Base-by-base conservation (phyloP, 345 rosid genomes). In the Lepidium didymum region DNA sequence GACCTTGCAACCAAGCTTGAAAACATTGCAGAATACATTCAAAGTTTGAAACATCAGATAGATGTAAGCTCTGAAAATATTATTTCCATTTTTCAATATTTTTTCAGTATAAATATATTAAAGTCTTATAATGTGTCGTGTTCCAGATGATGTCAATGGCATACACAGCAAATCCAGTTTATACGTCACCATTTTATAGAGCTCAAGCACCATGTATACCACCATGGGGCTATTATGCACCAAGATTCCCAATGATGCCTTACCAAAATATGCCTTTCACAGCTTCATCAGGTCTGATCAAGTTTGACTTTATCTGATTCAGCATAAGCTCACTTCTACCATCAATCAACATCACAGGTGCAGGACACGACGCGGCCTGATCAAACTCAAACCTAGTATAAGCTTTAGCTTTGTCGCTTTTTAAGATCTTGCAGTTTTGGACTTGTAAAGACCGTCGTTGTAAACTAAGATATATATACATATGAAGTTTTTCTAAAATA, bases 1-100 rank as follows among this genome's bases (percentile, higher is more conserved):
- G 57, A 65, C 41, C 37, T 49, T 57, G 61, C 60, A 14, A 9
- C 71, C 3, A 73, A 57, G 71, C 66, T 73, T 40, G 67, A 57
- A 7, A 33, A 15, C 46, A 57, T 73, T 42, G 31, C 15, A 1
- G 46, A 57, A 14, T 57, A 57, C 46, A 49, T 65, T 0, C 49
- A 33, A 57, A 47, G 33, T 50, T 65, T 73, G 23, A 21, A 41
- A 23, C 31, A 57, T 19, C 71, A 40, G 1, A 2, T 0, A 56
- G 54, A 49, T n/a, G 77, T 73, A 40, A 38, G 49, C 31, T 25
- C 27, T 25, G 27, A 25, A 25, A 25, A 25, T 25, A 25, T 25
- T 25, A 25, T n/a, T n/a, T n/a, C n/a, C n/a, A n/a, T n/a, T n/a
- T n/a, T n/a, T n/a, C n/a, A n/a, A n/a, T n/a, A n/a, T n/a, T n/a